Conservation (phyloP, 139 green algal genomes). For the Asterochloris sp. region DNA sequence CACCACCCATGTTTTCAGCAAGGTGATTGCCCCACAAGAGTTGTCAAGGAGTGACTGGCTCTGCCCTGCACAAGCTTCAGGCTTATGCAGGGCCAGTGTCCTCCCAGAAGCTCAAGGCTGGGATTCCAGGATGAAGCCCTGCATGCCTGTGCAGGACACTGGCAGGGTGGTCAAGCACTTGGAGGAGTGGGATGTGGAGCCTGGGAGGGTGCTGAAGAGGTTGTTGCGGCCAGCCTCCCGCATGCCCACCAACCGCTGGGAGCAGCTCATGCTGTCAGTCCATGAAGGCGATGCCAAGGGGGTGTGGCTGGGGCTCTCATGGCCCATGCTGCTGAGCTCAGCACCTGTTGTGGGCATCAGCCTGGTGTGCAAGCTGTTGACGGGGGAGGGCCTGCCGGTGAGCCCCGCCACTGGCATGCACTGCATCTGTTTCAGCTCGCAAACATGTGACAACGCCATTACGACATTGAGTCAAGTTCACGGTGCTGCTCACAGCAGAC, state of each 20-base stretch:
- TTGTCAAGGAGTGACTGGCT: background rate
- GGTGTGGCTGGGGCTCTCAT: constrained; percentile 36
- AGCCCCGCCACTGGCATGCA: background rate
- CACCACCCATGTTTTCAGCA: constrained; percentile 67
- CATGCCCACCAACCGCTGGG: constrained; percentile 43
- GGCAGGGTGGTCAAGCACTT: constrained; percentile 64
- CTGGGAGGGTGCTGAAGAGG: constrained; percentile 34
- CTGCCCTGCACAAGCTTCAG: background rate
- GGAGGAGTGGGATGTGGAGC: constrained; percentile 73
- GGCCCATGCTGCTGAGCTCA: constrained; percentile 5
- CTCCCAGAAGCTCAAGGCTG: background rate
- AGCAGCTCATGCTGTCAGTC: constrained; percentile 46
- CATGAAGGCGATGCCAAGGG: constrained; percentile 46
- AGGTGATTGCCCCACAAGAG: constrained; percentile 1
- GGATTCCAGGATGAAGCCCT: background rate
- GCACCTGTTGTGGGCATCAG: constrained; percentile 19
- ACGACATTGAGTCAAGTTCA: background rate
- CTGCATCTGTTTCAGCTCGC: background rate
- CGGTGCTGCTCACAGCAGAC: background rate
- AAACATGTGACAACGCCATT: too few species aligned
- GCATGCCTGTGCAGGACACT: constrained; percentile 20
- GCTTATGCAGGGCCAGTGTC: background rate
- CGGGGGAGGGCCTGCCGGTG: constrained; percentile 21
- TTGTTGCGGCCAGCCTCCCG: constrained; percentile 53
- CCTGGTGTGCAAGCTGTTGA: constrained; percentile 22